Conservation (phyloP, 208 protist species). For the Wallacemonas rigidus region DNA sequence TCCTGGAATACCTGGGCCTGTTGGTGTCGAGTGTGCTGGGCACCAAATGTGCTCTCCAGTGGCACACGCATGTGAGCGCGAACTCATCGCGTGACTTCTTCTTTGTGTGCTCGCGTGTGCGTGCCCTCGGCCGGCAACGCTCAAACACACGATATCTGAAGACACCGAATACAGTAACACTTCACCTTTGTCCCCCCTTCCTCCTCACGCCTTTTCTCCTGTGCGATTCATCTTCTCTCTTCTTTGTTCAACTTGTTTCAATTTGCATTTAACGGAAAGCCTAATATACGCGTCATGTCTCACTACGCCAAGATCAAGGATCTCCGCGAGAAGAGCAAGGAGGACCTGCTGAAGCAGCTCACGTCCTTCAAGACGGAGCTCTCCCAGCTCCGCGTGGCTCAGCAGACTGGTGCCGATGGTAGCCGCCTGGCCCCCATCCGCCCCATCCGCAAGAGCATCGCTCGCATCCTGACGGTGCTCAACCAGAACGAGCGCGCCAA, state of each 20-base stretch:
- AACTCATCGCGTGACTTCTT: no score
- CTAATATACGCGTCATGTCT: slow-evolving; percentile 57
- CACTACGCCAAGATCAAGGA: slow-evolving; percentile 89
- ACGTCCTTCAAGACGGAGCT: slow-evolving; percentile 98
- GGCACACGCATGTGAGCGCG: no score
- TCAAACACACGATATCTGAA: no score
- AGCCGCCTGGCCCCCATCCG: slow-evolving; percentile 95
- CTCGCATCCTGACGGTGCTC: slow-evolving; percentile 97
- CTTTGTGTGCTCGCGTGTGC: no score
- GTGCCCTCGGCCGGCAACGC: no score
- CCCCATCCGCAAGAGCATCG: slow-evolving; percentile 97
- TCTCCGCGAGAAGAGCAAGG: slow-evolving; percentile 95
- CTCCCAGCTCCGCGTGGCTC: slow-evolving; percentile 94
- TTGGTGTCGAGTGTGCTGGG: no score
- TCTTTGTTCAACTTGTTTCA: not conserved
- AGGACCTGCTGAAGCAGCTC: slow-evolving; percentile 97
- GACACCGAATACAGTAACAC: no score
- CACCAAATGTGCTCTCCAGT: no score
- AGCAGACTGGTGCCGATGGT: slow-evolving; percentile 92
- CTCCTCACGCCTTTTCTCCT: no score
- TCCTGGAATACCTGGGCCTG: no score
- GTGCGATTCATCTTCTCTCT: not conserved
- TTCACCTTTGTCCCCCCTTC: no score
- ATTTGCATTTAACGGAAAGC: not conserved
- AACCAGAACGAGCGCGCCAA: slow-evolving; percentile 94